Percentiles rank a stretch among this genome's conserved stretches.
phyloP scores from a whole-genome alignment of 2,329 filamentous ascomycete species.

The Nemania abortiva region DNA sequence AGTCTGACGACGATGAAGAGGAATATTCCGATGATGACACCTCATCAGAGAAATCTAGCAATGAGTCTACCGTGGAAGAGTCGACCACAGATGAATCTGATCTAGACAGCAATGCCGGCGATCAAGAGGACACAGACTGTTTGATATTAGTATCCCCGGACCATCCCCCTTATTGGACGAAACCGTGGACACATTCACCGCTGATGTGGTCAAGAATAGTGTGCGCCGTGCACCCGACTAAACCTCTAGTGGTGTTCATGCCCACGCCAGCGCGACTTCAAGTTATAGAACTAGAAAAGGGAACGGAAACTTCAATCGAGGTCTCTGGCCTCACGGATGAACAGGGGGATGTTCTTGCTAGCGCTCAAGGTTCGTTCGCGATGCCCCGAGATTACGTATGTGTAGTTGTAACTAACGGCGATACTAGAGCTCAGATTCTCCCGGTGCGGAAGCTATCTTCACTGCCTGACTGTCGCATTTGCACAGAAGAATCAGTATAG shows the following conservation, averaged over 20 bases:
- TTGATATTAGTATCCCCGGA: slow-evolving; percentile 24
- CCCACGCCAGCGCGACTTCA: slow-evolving; percentile 9
- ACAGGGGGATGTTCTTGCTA: slow-evolving; percentile 10
- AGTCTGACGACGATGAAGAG: not conserved
- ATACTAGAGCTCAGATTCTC: slow-evolving; percentile 30
- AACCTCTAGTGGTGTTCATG: slow-evolving; percentile 23
- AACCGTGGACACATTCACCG: slow-evolving; percentile 22
- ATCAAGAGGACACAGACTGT: slow-evolving; percentile 20
- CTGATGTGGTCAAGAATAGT: slow-evolving; percentile 24
- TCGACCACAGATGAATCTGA: slow-evolving; percentile 30
- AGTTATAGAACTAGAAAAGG: slow-evolving; percentile 13
- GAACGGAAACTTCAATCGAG: slow-evolving; percentile 14
- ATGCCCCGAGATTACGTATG: too few relatives aligned
- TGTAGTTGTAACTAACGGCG: not conserved
- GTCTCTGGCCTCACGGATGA: slow-evolving; percentile 7
- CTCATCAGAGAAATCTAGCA: slow-evolving; percentile 8
- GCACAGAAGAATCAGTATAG: slow-evolving; percentile 3
- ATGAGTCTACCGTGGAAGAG: slow-evolving; percentile 14
- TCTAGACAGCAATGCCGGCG: not conserved
- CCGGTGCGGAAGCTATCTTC: slow-evolving; percentile 12
- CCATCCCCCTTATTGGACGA: slow-evolving; percentile 26
- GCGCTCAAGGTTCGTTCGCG: slow-evolving; percentile 23
- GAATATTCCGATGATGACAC: slow-evolving; percentile 33
- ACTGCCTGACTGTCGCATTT: slow-evolving; percentile 23
- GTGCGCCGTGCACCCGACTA: slow-evolving; percentile 24